These are phyloP conservation scores for Misopates orontium DNA, from an alignment of 257 asterid genomes.

Conservation along the genomic window DNA sequence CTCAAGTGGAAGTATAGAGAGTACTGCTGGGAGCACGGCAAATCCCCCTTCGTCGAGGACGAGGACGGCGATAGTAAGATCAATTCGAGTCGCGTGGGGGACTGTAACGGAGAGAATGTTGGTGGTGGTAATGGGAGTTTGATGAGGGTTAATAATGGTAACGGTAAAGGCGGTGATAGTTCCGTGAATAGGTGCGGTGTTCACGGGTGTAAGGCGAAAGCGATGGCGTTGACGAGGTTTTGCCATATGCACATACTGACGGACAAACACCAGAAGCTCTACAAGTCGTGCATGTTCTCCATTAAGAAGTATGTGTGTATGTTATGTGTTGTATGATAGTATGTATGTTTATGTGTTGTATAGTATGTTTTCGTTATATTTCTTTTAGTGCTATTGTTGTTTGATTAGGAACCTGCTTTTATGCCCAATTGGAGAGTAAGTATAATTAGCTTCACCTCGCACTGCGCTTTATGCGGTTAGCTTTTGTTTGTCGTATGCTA, in stretches of 20 bases:
- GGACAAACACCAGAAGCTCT: conserved; percentile 51
- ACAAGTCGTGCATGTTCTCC: conserved; percentile 53
- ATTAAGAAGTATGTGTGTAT: conserved; percentile 39
- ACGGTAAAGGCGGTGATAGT: not conserved
- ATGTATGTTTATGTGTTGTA: no score
- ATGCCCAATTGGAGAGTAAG: no score
- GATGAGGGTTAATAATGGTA: conserved; percentile 14
- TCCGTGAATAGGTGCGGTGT: conserved; percentile 38
- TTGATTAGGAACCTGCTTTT: no score
- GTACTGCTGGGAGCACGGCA: conserved; percentile 57
- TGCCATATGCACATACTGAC: conserved; percentile 61
- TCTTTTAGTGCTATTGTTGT: no score
- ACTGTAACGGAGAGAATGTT: conserved; percentile 5
- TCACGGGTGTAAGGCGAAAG: conserved; percentile 55
- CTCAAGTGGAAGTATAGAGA: conserved; percentile 45
- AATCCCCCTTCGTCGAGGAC: conserved; percentile 50
- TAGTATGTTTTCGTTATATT: no score
- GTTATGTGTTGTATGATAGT: no score
- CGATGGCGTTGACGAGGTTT: conserved; percentile 61
- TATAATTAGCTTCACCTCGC: no score
- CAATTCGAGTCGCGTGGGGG: conserved; percentile 16
- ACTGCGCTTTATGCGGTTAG: no score
- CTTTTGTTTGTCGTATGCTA: no score
- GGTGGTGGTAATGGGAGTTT: conserved; percentile 7
- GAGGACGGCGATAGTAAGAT: conserved; percentile 28